Evolutionary conservation across 2,329 filamentous ascomycete species (phyloP), one percentile per base, ranked within the genome.

Genomic region (Alternaria arborescens): DNA sequence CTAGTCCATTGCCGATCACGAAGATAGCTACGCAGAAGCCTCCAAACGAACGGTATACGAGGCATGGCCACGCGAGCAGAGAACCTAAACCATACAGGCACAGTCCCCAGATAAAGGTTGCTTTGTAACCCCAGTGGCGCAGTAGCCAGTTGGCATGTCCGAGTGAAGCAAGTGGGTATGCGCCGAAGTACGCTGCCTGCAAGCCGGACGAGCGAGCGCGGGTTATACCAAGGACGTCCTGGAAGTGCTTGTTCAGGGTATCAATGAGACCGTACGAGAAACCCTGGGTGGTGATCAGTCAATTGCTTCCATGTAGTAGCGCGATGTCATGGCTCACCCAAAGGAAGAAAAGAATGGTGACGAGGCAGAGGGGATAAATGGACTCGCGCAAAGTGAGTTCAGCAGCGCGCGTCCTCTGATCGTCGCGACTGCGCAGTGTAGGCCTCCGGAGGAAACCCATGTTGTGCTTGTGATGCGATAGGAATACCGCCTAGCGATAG

Each of bases 371-470:
- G 3, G 90, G 90, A 67, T 86, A 85, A 54, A 92, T 82, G 12
- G 89, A 92, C 70, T 91, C 83, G 53, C 87, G 82, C 30, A 91
- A 74, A 0, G 88, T 91, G 63, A 92, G 80, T 75, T 90, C 84
- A n/a, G 85, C 82, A 20, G 85, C 85, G 22, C 78, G 82, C 4
- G 85, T 87, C 55, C 84, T 78, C 70, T 81, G 76, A 57, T 81
- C 77, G 55, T 78, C 74, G 57, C 73, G 70, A 44, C 68, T 69
- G 57, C 71, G 75, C 42, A 78, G 64, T 26, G 65, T 69, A 18
- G 69, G 67, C 52, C 56, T 71, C 58, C 72, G 71, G 60, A 78
- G 75, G 55, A 78, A 72, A 3, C 62, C 67, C 74, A 77, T 77
- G 8, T 12, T 69, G 36, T 30, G 34, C 24, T 38, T 20, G 34